Percentiles rank a stretch among this genome's conserved stretches.
These are phyloP conservation scores for Fraxinus pennsylvanica DNA, from an alignment of 257 asterid species.

Conservation along the genomic window DNA sequence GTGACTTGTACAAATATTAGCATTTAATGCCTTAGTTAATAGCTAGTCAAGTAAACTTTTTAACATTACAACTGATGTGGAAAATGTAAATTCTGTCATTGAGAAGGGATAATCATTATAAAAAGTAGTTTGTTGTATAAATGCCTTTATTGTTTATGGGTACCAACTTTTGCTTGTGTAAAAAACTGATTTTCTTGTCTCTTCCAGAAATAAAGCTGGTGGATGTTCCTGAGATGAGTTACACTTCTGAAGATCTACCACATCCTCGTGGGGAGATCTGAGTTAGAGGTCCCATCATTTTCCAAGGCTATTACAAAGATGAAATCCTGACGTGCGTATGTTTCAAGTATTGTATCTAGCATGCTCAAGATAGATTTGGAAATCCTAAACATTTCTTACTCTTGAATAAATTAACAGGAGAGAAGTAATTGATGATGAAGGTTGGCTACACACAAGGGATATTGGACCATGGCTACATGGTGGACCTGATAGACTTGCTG, in stretches of 20 bases:
- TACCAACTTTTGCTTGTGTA: neutral
- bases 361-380: slow-evolving; percentile 18
- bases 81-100: slow-evolving; percentile 1
- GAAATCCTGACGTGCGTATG: slow-evolving; percentile 69
- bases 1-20: neutral
- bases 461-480: slow-evolving; percentile 94
- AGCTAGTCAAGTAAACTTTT: neutral
- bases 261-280: slow-evolving; percentile 99
- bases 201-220: slow-evolving; percentile 81
- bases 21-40: neutral
- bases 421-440: slow-evolving; percentile 78
- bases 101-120: slow-evolving; percentile 10
- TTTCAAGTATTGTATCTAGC: slow-evolving; percentile 18
- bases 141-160: no score
- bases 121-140: neutral
- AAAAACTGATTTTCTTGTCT: slow-evolving; percentile 17
- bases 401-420: slow-evolving; percentile 52
- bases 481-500: slow-evolving; percentile 38
- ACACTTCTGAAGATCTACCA: slow-evolving; percentile 89
- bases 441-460: slow-evolving; percentile 97
- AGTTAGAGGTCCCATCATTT: slow-evolving; percentile 83
- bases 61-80: slow-evolving; percentile 12
- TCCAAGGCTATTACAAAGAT: slow-evolving; percentile 90
- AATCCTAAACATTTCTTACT: slow-evolving; percentile 25
- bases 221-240: slow-evolving; percentile 96